phyloP scores from a whole-genome alignment of 257 asterid genomes.

The Verbascum thapsus region DNA sequence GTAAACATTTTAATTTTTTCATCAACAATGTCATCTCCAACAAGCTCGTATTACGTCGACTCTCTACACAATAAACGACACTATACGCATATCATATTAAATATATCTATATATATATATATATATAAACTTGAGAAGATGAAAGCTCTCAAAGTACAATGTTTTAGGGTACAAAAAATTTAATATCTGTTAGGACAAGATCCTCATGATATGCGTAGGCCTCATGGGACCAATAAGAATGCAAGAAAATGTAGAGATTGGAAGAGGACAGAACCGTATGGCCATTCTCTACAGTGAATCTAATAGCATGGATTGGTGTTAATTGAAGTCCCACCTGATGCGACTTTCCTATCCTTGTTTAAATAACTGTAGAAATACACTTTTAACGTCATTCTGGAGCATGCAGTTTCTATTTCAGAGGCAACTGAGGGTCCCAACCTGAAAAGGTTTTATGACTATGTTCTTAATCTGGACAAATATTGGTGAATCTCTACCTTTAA shows the following conservation, averaged over 20 bases:
- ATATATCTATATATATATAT: too few relatives aligned
- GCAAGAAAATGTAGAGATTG: constrained; percentile 3
- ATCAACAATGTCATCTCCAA: too few relatives aligned
- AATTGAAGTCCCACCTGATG: constrained; percentile 24
- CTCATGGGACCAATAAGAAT: too few relatives aligned
- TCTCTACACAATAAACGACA: too few relatives aligned
- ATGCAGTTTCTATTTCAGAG: constrained; percentile 27
- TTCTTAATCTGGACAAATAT: constrained; percentile 23
- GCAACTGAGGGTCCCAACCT: constrained; percentile 15
- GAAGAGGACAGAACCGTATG: neutral
- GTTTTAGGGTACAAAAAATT: too few relatives aligned
- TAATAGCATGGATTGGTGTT: neutral
- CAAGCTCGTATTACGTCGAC: too few relatives aligned
- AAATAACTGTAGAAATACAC: constrained; percentile 21
- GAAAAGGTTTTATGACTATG: constrained; percentile 14
- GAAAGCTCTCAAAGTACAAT: too few relatives aligned
- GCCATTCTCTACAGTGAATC: neutral
- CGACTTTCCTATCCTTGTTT: constrained; percentile 8
- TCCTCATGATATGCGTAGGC: too few relatives aligned
- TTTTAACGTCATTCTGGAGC: constrained; percentile 24
- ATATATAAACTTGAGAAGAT: too few relatives aligned
- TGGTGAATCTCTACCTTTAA: neutral
- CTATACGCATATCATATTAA: too few relatives aligned
- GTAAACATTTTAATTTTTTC: too few relatives aligned
- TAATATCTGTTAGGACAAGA: too few relatives aligned